Evolutionary conservation across 2,329 filamentous ascomycete species (phyloP), one percentile per base, ranked within the genome.

Genomic region (Lachnellula cervina): DNA sequence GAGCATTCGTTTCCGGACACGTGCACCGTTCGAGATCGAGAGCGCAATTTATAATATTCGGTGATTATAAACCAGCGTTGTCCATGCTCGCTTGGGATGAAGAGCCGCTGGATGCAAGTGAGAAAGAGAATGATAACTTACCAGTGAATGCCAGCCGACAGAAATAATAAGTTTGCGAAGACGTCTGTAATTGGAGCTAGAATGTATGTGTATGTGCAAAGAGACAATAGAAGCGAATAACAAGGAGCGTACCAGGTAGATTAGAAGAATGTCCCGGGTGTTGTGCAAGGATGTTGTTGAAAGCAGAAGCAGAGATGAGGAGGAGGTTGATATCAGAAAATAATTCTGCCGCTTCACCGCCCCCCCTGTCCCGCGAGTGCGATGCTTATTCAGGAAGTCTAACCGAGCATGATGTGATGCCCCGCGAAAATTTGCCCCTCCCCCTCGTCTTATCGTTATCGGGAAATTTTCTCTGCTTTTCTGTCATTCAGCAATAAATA

Each of bases 401-500:
- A 28, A 17, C 13, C 44, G 44, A 46, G 42, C 5, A 4, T 17
- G 13, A 7, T 14, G 13, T 38, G 47, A 7, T 14, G 13, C 45
- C 51, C 55, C 51, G 34, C 46, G 49, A 54, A 47, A 47, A 16
- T 51, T 32, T 28, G 43, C 48, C 48, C 52, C 56, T 54, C 50
- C 48, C 48, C 52, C 56, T 54, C 50, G 21, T 46, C 54, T 49
- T 53, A 53, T 53, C 50, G 50, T 40, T 40, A 40, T 40, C 37
- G 37, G n/a, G 5, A 40, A 16, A 40, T 40, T 40, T 16, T 49
- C 52, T 32, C 4, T 32, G 28, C 9, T 32, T 32, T 32, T 32
- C 28, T 4, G 28, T 32, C 28, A 32, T 11, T 9, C 28, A 32
- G 28, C 9, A 32, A 11, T 11, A 32, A 11, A 32, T 32, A 32